Percentiles rank a stretch among this genome's conserved stretches.
Conservation (phyloP, 441 rosid species). For the Populus trichocarpa region DNA sequence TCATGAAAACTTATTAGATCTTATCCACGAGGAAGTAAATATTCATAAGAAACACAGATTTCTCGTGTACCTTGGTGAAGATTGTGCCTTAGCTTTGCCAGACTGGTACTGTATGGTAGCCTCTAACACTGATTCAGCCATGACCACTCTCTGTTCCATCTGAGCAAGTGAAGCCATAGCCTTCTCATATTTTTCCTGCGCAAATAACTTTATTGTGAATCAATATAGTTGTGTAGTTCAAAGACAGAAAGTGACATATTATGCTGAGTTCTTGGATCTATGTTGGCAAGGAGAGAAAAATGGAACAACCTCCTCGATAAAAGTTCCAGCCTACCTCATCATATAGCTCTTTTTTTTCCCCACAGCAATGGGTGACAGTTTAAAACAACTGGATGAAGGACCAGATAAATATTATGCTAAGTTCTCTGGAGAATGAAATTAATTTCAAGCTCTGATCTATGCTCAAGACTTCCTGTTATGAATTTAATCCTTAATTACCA, state of each 20-base stretch:
- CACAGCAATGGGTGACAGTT: background rate
- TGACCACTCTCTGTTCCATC: constrained; percentile 90
- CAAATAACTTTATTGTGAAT: constrained; percentile 10
- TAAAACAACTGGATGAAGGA: background rate
- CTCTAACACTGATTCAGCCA: constrained; percentile 97
- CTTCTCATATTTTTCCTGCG: constrained; percentile 88
- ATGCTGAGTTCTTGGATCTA: background rate
- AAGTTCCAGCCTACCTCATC: background rate
- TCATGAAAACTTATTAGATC: background rate
- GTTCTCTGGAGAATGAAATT: background rate
- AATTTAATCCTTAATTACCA: background rate
- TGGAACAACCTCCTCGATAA: background rate
- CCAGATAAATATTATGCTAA: background rate
- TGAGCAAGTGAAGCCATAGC: constrained; percentile 61
- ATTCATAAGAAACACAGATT: background rate
- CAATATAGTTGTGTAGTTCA: background rate
- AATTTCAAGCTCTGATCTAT: background rate
- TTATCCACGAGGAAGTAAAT: background rate
- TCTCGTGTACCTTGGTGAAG: constrained; percentile 63
- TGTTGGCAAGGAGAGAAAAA: constrained; percentile 1
- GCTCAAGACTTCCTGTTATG: background rate
- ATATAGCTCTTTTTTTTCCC: background rate
- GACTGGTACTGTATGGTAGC: constrained; percentile 89
- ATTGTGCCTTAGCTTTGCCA: constrained; percentile 69
- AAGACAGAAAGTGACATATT: constrained; percentile 6